phyloP scores from a whole-genome alignment of 1,284 basidiomycete genomes.

The Moniliella sp. region DNA sequence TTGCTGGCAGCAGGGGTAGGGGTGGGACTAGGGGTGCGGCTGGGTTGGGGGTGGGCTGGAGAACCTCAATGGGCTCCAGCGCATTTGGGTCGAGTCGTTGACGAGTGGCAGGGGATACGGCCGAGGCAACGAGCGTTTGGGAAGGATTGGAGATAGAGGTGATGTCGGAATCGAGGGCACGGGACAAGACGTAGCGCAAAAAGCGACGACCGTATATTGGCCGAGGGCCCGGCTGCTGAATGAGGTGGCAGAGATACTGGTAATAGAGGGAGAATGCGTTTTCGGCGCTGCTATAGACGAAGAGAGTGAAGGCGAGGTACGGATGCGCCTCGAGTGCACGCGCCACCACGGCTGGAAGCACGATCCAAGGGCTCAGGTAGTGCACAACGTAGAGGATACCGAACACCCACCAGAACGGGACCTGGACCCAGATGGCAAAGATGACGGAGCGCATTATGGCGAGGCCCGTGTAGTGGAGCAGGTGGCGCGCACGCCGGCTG shows the following conservation, averaged over 20 bases:
- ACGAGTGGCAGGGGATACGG: too few species aligned
- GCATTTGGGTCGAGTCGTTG: too few species aligned
- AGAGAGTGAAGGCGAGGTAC: conserved; percentile 1
- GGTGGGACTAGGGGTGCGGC: neutral
- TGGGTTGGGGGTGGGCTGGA: neutral
- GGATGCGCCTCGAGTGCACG: neutral
- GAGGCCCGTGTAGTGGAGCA: too few species aligned
- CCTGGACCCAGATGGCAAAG: neutral
- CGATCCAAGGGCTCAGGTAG: neutral
- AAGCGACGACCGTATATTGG: conserved; percentile 10
- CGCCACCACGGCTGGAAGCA: neutral
- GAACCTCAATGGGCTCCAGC: neutral
- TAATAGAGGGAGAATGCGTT: conserved; percentile 22
- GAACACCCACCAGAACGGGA: neutral
- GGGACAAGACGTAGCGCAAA: conserved; percentile 9
- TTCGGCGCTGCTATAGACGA: conserved; percentile 10
- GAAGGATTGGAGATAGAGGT: neutral
- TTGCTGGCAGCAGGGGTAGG: neutral
- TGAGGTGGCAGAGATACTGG: conserved; percentile 4
- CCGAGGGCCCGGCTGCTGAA: conserved; percentile 12
- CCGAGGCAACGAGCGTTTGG: neutral
- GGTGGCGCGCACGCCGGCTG: too few species aligned
- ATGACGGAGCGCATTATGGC: too few species aligned
- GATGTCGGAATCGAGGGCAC: conserved; percentile 13
- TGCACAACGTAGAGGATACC: neutral